Percentiles rank a stretch among this genome's conserved stretches.
Evolutionary conservation across 257 asterid species (phyloP).

Genomic region (Mitragyna speciosa): DNA sequence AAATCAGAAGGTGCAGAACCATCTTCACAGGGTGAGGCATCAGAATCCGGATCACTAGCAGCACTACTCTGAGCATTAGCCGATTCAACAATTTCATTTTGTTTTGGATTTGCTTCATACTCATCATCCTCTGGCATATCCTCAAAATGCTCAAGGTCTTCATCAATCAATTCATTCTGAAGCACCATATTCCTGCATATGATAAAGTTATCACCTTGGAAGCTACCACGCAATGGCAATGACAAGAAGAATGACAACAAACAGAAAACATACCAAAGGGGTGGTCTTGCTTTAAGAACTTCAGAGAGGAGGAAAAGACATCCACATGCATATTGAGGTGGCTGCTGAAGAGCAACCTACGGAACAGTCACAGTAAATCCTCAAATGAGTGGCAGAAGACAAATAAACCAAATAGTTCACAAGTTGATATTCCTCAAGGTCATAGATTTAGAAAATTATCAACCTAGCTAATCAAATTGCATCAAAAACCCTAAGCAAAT

Average conservation of each 20-base stretch:
- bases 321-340: slow-evolving; percentile 98
- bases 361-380: slow-evolving; percentile 14
- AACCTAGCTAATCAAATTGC: neutral
- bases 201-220: neutral
- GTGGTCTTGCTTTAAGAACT: slow-evolving; percentile 87
- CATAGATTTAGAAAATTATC: neutral
- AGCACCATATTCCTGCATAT: slow-evolving; percentile 75
- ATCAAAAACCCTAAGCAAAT: neutral
- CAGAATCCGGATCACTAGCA: slow-evolving; percentile 35
- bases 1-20: slow-evolving; percentile 46
- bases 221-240: neutral
- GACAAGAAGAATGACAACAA: neutral
- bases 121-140: slow-evolving; percentile 64
- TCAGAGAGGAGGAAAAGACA: slow-evolving; percentile 92
- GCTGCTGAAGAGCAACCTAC: slow-evolving; percentile 86
- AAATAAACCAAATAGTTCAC: neutral
- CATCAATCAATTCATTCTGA: slow-evolving; percentile 79
- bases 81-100: slow-evolving; percentile 27
- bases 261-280: slow-evolving; percentile 67
- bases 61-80: slow-evolving; percentile 30
- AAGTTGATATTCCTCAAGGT: neutral
- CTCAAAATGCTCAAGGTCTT: slow-evolving; percentile 88
- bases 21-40: slow-evolving; percentile 37
- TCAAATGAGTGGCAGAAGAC: neutral
- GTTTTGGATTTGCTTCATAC: slow-evolving; percentile 27